These are phyloP conservation scores for Mycena polygramma DNA, from an alignment of 768 basidiomycete species.

Conservation along the genomic window DNA sequence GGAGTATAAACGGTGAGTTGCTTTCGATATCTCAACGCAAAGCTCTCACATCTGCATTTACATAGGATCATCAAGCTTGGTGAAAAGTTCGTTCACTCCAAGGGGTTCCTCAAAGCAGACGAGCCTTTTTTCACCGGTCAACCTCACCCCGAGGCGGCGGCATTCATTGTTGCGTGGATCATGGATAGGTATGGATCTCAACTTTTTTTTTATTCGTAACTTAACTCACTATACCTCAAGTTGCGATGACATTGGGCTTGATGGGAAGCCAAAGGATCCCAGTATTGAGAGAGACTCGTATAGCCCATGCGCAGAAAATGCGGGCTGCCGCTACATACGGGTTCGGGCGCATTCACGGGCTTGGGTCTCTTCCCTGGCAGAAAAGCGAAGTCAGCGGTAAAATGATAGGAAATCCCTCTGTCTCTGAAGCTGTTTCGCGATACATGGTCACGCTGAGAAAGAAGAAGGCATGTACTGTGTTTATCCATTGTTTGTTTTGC, in stretches of 20 bases:
- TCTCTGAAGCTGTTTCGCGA: slow-evolving; percentile 38
- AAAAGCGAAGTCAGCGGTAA: no score
- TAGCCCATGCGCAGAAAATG: slow-evolving; percentile 54
- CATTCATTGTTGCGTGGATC: slow-evolving; percentile 46
- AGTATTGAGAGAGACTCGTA: slow-evolving; percentile 38
- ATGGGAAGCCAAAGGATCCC: slow-evolving; percentile 39
- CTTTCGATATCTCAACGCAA: neutral
- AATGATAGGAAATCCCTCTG: no score
- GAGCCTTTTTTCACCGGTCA: slow-evolving; percentile 37
- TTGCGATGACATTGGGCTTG: slow-evolving; percentile 45
- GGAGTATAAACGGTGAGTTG: slow-evolving; percentile 48
- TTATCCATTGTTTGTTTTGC: no score
- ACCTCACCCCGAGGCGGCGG: slow-evolving; percentile 37
- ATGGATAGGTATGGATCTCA: slow-evolving; percentile 37
- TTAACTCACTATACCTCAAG: no score
- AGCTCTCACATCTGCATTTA: neutral
- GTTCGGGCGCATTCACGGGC: no score
- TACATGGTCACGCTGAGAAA: slow-evolving; percentile 46
- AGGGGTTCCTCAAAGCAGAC: slow-evolving; percentile 35
- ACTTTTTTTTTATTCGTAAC: neutral
- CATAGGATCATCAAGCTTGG: slow-evolving; percentile 39
- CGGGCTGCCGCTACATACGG: no score
- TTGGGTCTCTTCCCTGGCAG: no score
- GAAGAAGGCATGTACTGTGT: slow-evolving; percentile 42
- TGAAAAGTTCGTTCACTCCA: slow-evolving; percentile 33